Evolutionary conservation across 257 asterid genomes (phyloP).

Genomic region (Solanum appendiculatum): DNA sequence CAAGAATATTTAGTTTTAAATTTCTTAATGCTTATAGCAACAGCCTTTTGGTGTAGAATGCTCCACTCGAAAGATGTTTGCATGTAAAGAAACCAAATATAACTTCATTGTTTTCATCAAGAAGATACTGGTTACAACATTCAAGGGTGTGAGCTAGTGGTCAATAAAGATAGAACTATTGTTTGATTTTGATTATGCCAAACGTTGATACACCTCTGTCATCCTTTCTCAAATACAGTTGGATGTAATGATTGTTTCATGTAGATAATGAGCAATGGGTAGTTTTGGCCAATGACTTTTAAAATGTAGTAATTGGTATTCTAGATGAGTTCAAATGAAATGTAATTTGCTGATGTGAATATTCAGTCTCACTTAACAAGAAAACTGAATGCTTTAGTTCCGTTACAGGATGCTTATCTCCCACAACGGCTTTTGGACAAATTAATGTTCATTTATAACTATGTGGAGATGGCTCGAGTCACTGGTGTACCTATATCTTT

Average conservation of each 20-base stretch:
- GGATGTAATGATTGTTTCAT: not conserved
- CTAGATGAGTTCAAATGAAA: not conserved
- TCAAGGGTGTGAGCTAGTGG: not conserved
- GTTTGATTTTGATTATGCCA: not conserved
- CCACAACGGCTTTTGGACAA: conserved; percentile 98
- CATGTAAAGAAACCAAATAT: not conserved
- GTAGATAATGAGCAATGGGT: not conserved
- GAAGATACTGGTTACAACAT: not conserved
- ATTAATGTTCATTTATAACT: conserved; percentile 86
- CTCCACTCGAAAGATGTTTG: not conserved
- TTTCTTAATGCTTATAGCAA: not conserved
- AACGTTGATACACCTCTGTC: not conserved
- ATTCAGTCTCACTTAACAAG: not conserved
- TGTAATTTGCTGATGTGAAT: not conserved
- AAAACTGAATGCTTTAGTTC: not conserved
- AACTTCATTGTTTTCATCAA: not conserved
- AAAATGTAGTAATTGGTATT: not conserved
- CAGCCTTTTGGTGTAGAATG: not conserved
- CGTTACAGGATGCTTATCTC: conserved; percentile 90
- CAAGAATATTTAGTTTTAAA: not conserved
- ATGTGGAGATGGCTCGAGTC: conserved; percentile 99
- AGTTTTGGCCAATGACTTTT: not conserved
- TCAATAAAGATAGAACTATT: not conserved
- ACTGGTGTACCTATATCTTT: conserved; percentile 99
- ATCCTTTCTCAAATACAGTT: not conserved